Evolutionary conservation across 305 asterid species (phyloP).

Genomic region (Caryopteris hybrid): DNA sequence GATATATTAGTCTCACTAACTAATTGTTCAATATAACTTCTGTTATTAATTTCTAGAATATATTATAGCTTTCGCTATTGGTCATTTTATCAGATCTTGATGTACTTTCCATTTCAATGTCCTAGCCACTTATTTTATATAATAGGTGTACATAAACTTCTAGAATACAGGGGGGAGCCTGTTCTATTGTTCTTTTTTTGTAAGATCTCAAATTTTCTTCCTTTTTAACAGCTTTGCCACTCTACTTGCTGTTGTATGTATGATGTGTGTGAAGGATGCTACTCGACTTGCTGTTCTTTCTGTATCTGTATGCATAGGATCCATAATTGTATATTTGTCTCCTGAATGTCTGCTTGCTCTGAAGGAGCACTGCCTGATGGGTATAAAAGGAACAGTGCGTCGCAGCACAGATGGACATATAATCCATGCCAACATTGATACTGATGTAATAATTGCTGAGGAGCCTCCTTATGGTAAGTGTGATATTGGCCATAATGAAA

Average conservation of each 20-base stretch:
- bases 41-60: not conserved
- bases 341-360: slow-evolving; percentile 23
- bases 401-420: slow-evolving; percentile 99
- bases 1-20: not conserved
- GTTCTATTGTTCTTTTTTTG: not conserved
- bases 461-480: slow-evolving; percentile 97
- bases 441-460: slow-evolving; percentile 99
- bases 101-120: not conserved
- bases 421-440: slow-evolving; percentile 98
- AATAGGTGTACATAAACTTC: not conserved
- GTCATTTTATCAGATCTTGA: not conserved
- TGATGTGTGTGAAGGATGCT: not conserved
- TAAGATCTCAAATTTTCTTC: too few relatives aligned
- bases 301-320: not conserved
- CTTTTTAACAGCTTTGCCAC: not conserved
- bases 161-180: not conserved
- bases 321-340: slow-evolving; percentile 12
- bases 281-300: not conserved
- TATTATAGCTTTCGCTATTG: not conserved
- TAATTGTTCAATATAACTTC: not conserved
- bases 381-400: slow-evolving; percentile 98
- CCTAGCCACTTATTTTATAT: not conserved
- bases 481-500: slow-evolving; percentile 9
- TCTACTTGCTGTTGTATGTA: not conserved
- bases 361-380: slow-evolving; percentile 99